A percentile compares a stretch with the other conserved stretches of the same genome.
phyloP scores from a whole-genome alignment of 2,329 filamentous ascomycete species.

The Ascochyta pisi region DNA sequence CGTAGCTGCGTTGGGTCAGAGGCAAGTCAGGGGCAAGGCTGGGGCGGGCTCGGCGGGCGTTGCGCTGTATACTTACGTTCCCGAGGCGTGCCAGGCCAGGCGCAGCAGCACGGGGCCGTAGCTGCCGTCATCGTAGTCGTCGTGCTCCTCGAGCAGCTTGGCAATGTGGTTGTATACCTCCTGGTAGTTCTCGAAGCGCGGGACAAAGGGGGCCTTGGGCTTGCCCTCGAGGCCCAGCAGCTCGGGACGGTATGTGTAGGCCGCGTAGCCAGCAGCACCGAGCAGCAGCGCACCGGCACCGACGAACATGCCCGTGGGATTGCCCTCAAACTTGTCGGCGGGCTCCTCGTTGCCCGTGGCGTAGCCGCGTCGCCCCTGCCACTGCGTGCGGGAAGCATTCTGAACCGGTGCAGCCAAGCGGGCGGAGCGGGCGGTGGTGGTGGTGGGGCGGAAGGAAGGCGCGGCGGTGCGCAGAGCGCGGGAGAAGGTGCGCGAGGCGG shows the following conservation, averaged over 20 bases:
- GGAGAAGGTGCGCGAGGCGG: slow-evolving; percentile 44
- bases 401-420: slow-evolving; percentile 66
- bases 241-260: slow-evolving; percentile 64
- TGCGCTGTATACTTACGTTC: slow-evolving; percentile 62
- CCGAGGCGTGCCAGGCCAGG: slow-evolving; percentile 92
- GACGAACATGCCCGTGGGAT: slow-evolving; percentile 50
- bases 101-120: slow-evolving; percentile 91
- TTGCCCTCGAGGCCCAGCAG: slow-evolving; percentile 45
- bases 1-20: slow-evolving; percentile 61
- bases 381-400: slow-evolving; percentile 74
- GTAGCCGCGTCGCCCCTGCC: slow-evolving; percentile 77
- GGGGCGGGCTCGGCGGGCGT: neutral
- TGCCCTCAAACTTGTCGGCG: slow-evolving; percentile 56
- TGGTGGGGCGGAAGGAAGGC: slow-evolving; percentile 62
- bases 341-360: slow-evolving; percentile 64
- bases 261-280: slow-evolving; percentile 37
- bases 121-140: slow-evolving; percentile 95
- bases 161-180: slow-evolving; percentile 92
- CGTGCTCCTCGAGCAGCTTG: slow-evolving; percentile 79
- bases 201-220: slow-evolving; percentile 65
- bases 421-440: slow-evolving; percentile 61
- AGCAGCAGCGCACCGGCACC: slow-evolving; percentile 42
- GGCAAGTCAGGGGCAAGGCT: neutral
- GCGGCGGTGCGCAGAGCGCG: slow-evolving; percentile 50
- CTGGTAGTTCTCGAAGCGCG: slow-evolving; percentile 89